A percentile compares a stretch with the other conserved stretches of the same genome.
These are phyloP conservation scores for Tricholoma furcatifolium DNA, from an alignment of 768 basidiomycete species.

Conservation along the genomic window DNA sequence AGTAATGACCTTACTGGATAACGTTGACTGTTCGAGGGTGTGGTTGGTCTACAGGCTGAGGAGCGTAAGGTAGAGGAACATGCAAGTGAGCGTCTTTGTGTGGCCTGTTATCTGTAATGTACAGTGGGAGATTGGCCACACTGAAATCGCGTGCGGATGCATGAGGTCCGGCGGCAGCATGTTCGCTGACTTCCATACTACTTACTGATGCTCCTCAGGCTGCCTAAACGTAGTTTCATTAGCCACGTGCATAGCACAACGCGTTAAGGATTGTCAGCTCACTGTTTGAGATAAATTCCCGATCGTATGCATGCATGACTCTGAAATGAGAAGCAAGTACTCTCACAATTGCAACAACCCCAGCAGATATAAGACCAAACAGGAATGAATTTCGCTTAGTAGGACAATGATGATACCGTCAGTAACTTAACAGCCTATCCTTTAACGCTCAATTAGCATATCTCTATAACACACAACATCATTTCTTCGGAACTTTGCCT, in stretches of 20 bases:
- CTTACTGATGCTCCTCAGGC: background rate
- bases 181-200: background rate
- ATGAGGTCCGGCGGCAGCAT: conserved; percentile 4
- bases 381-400: too few species aligned
- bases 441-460: too few species aligned
- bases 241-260: background rate
- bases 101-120: background rate
- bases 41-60: background rate
- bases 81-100: background rate
- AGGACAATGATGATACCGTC: too few species aligned
- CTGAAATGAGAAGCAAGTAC: background rate
- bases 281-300: background rate
- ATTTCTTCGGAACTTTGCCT: conserved; percentile 11
- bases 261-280: background rate
- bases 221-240: background rate
- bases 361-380: too few species aligned
- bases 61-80: background rate
- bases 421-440: too few species aligned
- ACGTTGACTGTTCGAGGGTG: background rate
- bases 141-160: conserved; percentile 5
- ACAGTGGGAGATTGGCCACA: background rate
- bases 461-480: background rate
- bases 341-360: too few species aligned
- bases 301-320: background rate
- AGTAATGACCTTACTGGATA: background rate